A percentile compares a stretch with the other conserved stretches of the same genome.
These are phyloP conservation scores for Lipomyces oligophaga DNA, from an alignment of 805 yeast genomes.

Conservation along the genomic window DNA sequence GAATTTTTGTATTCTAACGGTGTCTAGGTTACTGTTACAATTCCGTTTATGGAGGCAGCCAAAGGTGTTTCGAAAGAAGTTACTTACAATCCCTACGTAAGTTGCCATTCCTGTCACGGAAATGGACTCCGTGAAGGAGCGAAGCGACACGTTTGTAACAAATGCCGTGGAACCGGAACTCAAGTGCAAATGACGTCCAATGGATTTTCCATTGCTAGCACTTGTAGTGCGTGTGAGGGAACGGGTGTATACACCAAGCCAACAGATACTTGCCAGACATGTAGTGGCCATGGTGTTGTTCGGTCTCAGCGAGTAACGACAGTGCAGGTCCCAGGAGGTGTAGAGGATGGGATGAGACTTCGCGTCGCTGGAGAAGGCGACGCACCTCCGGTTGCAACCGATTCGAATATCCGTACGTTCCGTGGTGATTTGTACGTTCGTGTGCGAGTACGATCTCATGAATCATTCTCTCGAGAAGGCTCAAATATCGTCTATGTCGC, in stretches of 20 bases:
- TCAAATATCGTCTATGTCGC: constrained; percentile 62
- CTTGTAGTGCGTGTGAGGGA: constrained; percentile 85
- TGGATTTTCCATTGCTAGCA: constrained; percentile 95
- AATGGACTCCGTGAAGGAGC: constrained; percentile 77
- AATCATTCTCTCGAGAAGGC: constrained; percentile 61
- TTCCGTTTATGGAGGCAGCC: constrained; percentile 81
- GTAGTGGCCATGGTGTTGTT: constrained; percentile 88
- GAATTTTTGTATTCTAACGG: not conserved
- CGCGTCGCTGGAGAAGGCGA: constrained; percentile 80
- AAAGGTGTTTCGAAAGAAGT: constrained; percentile 69
- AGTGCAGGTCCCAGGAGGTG: constrained; percentile 84
- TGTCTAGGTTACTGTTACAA: constrained; percentile 53
- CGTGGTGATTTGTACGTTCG: constrained; percentile 89
- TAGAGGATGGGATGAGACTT: constrained; percentile 79
- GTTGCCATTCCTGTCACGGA: constrained; percentile 78
- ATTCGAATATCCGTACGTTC: constrained; percentile 59
- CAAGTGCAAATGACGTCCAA: constrained; percentile 80
- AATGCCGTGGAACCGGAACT: constrained; percentile 93
- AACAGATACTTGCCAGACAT: constrained; percentile 66
- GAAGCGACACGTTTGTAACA: constrained; percentile 69
- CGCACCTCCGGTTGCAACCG: constrained; percentile 65
- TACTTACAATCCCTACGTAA: constrained; percentile 66
- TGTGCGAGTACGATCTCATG: constrained; percentile 72
- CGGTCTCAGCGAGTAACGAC: constrained; percentile 64
- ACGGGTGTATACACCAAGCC: constrained; percentile 72